These are phyloP conservation scores for Schizophyllum amplum DNA, from an alignment of 1,284 basidiomycete genomes.

Conservation along the genomic window DNA sequence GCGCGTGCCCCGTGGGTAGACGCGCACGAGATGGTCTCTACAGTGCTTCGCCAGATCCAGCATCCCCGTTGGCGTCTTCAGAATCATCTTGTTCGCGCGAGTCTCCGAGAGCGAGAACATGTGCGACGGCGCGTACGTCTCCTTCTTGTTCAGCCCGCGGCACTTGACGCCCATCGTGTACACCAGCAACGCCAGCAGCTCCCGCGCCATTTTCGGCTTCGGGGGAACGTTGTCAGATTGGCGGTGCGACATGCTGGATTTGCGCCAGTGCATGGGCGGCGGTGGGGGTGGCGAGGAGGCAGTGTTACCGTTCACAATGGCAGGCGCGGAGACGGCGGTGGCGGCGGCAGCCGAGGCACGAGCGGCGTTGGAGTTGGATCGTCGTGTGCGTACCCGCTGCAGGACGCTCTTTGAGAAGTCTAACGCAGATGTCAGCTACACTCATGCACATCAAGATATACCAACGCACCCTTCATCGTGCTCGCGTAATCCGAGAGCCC, in stretches of 20 bases:
- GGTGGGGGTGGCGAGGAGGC: conserved; percentile 11
- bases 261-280: conserved; percentile 2
- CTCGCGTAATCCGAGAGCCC: conserved; percentile 10
- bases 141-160: conserved; percentile 86
- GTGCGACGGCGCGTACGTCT: conserved; percentile 81
- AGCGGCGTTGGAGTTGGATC: conserved; percentile 2
- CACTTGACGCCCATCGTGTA: conserved; percentile 97
- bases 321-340: conserved; percentile 6
- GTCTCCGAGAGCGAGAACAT: conserved; percentile 92
- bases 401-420: conserved; percentile 13
- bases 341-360: background rate
- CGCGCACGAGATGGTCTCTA: conserved; percentile 76
- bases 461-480: conserved; percentile 12
- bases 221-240: conserved; percentile 12
- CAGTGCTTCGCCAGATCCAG: conserved; percentile 86
- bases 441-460: background rate
- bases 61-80: conserved; percentile 25
- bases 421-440: conserved; percentile 6
- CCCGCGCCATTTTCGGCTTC: conserved; percentile 65
- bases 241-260: conserved; percentile 6
- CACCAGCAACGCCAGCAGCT: conserved; percentile 73
- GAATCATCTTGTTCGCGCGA: conserved; percentile 54
- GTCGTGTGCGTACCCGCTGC: conserved; percentile 13
- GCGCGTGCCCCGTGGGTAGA: conserved; percentile 84
- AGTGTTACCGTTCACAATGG: no score